These are phyloP conservation scores for Fusarium sp. DNA, from an alignment of 2,329 filamentous ascomycete species.

Conservation along the genomic window DNA sequence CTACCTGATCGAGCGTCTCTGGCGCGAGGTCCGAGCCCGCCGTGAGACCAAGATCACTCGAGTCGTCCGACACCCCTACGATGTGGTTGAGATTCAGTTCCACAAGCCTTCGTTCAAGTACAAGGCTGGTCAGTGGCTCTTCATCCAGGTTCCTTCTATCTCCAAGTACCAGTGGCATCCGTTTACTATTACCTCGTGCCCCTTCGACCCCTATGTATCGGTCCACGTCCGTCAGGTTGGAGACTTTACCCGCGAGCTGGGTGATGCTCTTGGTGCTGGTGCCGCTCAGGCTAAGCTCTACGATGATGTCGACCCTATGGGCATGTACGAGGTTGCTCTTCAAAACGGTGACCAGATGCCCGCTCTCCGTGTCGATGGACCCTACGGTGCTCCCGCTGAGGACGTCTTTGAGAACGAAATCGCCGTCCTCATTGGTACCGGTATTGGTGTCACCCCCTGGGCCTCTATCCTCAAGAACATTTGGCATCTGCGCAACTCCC, in stretches of 20 bases:
- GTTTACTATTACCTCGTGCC: slow-evolving; percentile 98
- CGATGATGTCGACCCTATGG: slow-evolving; percentile 87
- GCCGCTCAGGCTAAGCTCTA: slow-evolving; percentile 87
- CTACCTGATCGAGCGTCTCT: slow-evolving; percentile 87
- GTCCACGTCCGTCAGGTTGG: slow-evolving; percentile 96
- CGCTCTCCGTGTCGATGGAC: slow-evolving; percentile 85
- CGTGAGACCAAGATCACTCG: slow-evolving; percentile 89
- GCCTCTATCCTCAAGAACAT: slow-evolving; percentile 94
- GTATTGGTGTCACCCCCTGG: slow-evolving; percentile 89
- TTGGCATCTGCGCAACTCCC: slow-evolving; percentile 90
- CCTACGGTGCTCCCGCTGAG: slow-evolving; percentile 95
- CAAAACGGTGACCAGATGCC: slow-evolving; percentile 95
- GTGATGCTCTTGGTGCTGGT: slow-evolving; percentile 92
- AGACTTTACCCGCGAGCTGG: slow-evolving; percentile 94
- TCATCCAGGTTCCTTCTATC: slow-evolving; percentile 89
- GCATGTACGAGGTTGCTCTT: slow-evolving; percentile 97
- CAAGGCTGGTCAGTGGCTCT: slow-evolving; percentile 98
- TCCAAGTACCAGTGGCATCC: slow-evolving; percentile 96
- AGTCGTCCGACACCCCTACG: slow-evolving; percentile 94
- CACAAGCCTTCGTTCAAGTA: slow-evolving; percentile 95
- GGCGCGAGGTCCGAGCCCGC: slow-evolving; percentile 85
- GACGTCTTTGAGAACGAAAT: slow-evolving; percentile 96
- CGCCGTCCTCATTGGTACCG: slow-evolving; percentile 82
- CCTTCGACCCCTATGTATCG: slow-evolving; percentile 92
- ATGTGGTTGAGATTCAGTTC: slow-evolving; percentile 97